Evolutionary conservation across 192 early-diverging fungal genomes (phyloP).

Genomic region (Coemansia asiatica): DNA sequence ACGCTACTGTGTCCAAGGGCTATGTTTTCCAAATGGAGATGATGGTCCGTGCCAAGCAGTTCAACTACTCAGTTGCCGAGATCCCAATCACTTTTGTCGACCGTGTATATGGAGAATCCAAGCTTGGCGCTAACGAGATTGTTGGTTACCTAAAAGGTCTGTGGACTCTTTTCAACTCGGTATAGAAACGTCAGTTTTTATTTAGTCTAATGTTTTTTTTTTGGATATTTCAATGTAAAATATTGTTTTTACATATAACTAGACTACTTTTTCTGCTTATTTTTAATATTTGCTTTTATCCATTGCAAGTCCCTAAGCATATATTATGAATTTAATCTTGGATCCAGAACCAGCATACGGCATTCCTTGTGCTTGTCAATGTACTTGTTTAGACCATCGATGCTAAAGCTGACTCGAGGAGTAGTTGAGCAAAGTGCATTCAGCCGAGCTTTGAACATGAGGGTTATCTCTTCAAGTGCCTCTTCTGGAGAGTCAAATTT

Average conservation of each 20-base stretch:
- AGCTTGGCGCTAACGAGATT: conserved; percentile 95
- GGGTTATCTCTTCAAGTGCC: conserved; percentile 35
- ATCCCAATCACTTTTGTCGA: conserved; percentile 98
- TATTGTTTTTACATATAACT: not conserved
- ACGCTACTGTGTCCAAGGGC: conserved; percentile 88
- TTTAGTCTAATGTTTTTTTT: not conserved
- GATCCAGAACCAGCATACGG: conserved; percentile 16
- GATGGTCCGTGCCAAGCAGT: conserved; percentile 96
- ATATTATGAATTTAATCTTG: conserved; percentile 4
- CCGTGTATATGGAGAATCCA: conserved; percentile 94
- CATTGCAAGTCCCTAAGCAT: conserved; percentile 8
- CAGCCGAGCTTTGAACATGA: conserved; percentile 37
- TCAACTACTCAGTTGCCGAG: conserved; percentile 85
- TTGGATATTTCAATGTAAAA: not conserved
- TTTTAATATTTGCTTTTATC: conserved; percentile 21
- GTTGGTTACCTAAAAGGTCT: conserved; percentile 90
- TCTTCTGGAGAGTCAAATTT: conserved; percentile 21
- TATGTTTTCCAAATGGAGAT: conserved; percentile 99
- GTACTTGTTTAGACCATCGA: conserved; percentile 41
- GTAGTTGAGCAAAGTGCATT: conserved; percentile 27
- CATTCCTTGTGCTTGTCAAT: conserved; percentile 44
- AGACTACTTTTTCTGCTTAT: not conserved
- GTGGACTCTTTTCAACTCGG: conserved; percentile 71
- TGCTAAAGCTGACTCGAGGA: conserved; percentile 34
- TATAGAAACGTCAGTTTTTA: conserved; percentile 52